These are phyloP conservation scores for Aspergillus eucalypticola DNA, from an alignment of 2,329 filamentous ascomycete species.

Conservation along the genomic window DNA sequence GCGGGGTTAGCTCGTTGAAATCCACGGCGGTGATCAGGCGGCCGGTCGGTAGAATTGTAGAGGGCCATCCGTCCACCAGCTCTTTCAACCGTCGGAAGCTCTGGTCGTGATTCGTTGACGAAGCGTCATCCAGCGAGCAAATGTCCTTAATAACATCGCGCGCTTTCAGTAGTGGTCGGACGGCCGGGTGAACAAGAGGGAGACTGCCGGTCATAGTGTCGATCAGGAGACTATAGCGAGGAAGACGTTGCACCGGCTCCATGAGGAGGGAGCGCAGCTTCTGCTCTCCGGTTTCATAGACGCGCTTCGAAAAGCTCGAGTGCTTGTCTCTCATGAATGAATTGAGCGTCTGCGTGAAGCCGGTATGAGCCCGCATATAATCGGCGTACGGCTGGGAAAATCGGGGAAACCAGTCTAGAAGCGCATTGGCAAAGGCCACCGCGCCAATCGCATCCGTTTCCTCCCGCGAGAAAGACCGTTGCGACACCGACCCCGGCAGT, in stretches of 20 bases:
- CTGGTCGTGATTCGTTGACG: conserved; percentile 67
- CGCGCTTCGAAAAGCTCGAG: conserved; percentile 77
- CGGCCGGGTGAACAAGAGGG: conserved; percentile 80
- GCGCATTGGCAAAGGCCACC: conserved; percentile 72
- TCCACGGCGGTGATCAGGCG: conserved; percentile 81
- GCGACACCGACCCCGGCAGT: conserved; percentile 49
- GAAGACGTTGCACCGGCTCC: conserved; percentile 91
- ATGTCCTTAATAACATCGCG: conserved; percentile 95
- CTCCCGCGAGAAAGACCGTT: conserved; percentile 48
- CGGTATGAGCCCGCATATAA: conserved; percentile 87
- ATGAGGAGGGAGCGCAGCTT: conserved; percentile 87
- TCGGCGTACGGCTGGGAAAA: conserved; percentile 90
- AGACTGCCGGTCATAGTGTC: conserved; percentile 89
- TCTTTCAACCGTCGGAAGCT: conserved; percentile 72
- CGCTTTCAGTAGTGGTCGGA: conserved; percentile 80
- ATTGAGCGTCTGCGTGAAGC: conserved; percentile 79
- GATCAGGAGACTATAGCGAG: conserved; percentile 92
- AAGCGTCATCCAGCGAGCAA: conserved; percentile 81
- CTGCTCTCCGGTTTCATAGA: conserved; percentile 86
- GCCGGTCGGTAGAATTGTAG: conserved; percentile 69
- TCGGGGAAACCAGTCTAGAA: conserved; percentile 88
- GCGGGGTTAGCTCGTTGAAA: conserved; percentile 72
- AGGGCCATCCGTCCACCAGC: conserved; percentile 76
- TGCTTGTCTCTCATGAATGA: conserved; percentile 73
- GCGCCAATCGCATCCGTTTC: conserved; percentile 74